Base-by-base conservation (phyloP, 2,329 filamentous ascomycete genomes). In the Aspergillus texensis region DNA sequence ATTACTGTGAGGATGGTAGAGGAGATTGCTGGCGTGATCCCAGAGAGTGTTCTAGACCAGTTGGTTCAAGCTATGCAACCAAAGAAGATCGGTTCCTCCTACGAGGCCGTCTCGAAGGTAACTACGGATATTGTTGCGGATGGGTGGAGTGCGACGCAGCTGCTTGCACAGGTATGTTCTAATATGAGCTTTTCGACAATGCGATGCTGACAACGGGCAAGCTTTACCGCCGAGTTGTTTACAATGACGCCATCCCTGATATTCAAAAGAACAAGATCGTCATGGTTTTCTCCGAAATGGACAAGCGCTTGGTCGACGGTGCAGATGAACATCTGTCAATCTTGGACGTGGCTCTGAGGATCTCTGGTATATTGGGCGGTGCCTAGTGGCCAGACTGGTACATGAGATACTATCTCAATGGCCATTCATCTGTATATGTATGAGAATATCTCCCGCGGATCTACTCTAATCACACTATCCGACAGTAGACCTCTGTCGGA, bases 11-110 rank as follows among this genome's bases (percentile, higher is more conserved):
- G 87, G 70, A 92, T 88, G 58, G 88, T 99, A 54, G 92, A 98
- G 75, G 95, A 99, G 72, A 99, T 99, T 75, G 94, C 95, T 0
- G 95, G 96, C 61, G 93, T 98, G 2, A 94, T 99, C 69, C 95
- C 96, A 0, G 85, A 89, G 16, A 71, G 77, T 12, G 92, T 93
- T 1, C 88, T 99, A 57, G 85, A 91, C 61, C 79, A 78, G 10
- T 83, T 99, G 19, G 82, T 92, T 14, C 80, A 87, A 64, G 91
- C 93, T 21, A 91, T 98, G 81, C 90, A 91, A 69, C 92, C 93
- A 5, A 86, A 83, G 67, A 85, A 85, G 28, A 84, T 84, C 43
- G 85, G 85, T 1, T 83, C 86, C 16, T 84, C 88, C 0, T 99
- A 96, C 73, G 85, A 88, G 64, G 84, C 86, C 14, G 87, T 99